Percentiles rank a stretch among this genome's conserved stretches.
These are phyloP conservation scores for Alternaria sp. DNA, from an alignment of 2,329 filamentous ascomycete species.

Conservation along the genomic window DNA sequence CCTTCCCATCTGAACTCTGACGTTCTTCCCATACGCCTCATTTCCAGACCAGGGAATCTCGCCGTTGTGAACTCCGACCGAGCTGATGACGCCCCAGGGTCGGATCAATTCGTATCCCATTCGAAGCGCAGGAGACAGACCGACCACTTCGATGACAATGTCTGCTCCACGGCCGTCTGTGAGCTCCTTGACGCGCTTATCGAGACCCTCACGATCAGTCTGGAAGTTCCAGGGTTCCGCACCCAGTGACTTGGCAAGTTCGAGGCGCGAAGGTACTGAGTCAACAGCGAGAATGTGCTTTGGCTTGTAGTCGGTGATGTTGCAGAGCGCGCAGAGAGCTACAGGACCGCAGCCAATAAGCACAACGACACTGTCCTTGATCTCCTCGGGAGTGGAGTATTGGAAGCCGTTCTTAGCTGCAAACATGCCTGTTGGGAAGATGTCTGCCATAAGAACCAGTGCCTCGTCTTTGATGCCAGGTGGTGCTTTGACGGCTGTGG, in stretches of 20 bases:
- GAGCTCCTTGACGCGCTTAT: slow-evolving; percentile 72
- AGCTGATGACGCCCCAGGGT: slow-evolving; percentile 57
- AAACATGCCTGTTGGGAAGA: slow-evolving; percentile 85
- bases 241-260: slow-evolving; percentile 74
- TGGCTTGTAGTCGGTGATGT: slow-evolving; percentile 76
- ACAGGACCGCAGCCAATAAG: slow-evolving; percentile 82
- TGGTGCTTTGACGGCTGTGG: slow-evolving; percentile 78
- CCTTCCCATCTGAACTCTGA: slow-evolving; percentile 58
- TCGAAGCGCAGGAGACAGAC: slow-evolving; percentile 55
- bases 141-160: slow-evolving; percentile 70
- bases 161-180: slow-evolving; percentile 85
- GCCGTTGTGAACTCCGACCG: slow-evolving; percentile 58
- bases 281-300: slow-evolving; percentile 81
- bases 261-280: slow-evolving; percentile 75
- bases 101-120: slow-evolving; percentile 57
- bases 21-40: slow-evolving; percentile 59
- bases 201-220: slow-evolving; percentile 68
- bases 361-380: slow-evolving; percentile 73
- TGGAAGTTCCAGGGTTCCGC: slow-evolving; percentile 84
- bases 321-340: slow-evolving; percentile 81
- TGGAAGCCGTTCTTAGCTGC: slow-evolving; percentile 80
- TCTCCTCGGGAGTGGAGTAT: slow-evolving; percentile 63
- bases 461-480: slow-evolving; percentile 73
- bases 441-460: slow-evolving; percentile 88
- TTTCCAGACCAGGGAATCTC: slow-evolving; percentile 58